Evolutionary conservation across 2,329 filamentous ascomycete species (phyloP).

Genomic region (Ophiostoma novo-ulmi): DNA sequence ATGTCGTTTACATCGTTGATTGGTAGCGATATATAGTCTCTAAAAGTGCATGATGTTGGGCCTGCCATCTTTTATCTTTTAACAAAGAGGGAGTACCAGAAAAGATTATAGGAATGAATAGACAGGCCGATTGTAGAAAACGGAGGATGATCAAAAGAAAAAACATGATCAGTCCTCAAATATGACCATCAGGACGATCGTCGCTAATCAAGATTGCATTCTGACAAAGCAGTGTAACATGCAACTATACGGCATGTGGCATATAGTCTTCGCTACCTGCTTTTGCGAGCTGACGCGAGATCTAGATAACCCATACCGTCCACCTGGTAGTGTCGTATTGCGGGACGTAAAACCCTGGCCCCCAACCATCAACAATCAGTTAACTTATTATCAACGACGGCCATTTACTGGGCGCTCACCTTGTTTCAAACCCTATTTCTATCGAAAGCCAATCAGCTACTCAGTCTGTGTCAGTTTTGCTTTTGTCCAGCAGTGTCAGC

Average conservation of each 20-base stretch:
- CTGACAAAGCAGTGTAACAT: neutral
- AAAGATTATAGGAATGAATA: no score
- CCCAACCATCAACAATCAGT: neutral
- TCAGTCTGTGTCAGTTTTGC: neutral
- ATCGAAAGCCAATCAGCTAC: no score
- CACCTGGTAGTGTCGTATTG: neutral
- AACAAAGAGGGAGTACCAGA: no score
- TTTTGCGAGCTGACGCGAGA: constrained; percentile 8
- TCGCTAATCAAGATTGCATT: neutral
- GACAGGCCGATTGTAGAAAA: neutral
- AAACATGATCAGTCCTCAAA: neutral
- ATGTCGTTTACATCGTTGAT: no score
- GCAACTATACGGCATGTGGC: neutral
- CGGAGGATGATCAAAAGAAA: neutral
- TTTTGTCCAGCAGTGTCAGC: neutral
- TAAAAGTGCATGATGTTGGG: no score
- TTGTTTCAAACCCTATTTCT: neutral
- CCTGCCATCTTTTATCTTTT: no score
- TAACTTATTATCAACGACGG: neutral
- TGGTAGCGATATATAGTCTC: no score
- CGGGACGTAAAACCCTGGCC: neutral
- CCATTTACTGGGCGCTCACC: neutral
- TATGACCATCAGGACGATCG: neutral
- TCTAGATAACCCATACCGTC: neutral
- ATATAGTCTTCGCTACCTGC: neutral